Evolutionary conservation across 2,329 filamentous ascomycete species (phyloP), one percentile per base, ranked within the genome.

Genomic region (Rhynchosporium agropyri): DNA sequence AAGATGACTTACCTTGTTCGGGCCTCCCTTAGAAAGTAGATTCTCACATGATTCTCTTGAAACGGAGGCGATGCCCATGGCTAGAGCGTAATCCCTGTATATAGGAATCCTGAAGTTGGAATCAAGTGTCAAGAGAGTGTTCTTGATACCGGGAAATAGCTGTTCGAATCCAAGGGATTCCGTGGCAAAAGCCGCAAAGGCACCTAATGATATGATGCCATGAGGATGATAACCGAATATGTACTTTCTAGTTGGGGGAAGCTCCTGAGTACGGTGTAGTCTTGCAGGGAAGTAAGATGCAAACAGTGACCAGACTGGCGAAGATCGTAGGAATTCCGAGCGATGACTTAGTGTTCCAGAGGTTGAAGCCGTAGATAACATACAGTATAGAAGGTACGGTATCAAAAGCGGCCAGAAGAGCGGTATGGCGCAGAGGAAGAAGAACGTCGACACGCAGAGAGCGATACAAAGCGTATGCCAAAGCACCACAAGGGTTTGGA

Each of bases 161-260:
- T 90, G 86, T 0, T 85, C 83, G 76, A 97, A 98, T 0, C 92
- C 92, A 0, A 97, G 82, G 0, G 92, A 92, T 71, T 97, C 93
- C 0, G 94, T 98, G 3, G 84, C 90, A 73, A 98, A 98, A 4
- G 93, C 90, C 4, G 88, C 91, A 79, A 94, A 97, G 0, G 93
- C 94, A n/a, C 94, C 95, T 71, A 97, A 92, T 4, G 90, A 95
- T 72, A 99, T 97, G 76, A 99, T 98, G 29, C 95, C 94, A 74
- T 99, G 95, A 0, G 95, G 95, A 72, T 98, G 95, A 76, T 98
- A 98, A 50, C 94, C 94, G 71, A 99, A 92, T 67, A 99, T 92
- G 78, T 98, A 99, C 77, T 96, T 97, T 66, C 92, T 83, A 1
- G 89, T 92, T 0, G 92, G 84, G 28, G 90, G 84, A 6, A 99